These are phyloP conservation scores for Globisporangium spinosum DNA, from an alignment of 352 stramenopile genomes.

Conservation along the genomic window DNA sequence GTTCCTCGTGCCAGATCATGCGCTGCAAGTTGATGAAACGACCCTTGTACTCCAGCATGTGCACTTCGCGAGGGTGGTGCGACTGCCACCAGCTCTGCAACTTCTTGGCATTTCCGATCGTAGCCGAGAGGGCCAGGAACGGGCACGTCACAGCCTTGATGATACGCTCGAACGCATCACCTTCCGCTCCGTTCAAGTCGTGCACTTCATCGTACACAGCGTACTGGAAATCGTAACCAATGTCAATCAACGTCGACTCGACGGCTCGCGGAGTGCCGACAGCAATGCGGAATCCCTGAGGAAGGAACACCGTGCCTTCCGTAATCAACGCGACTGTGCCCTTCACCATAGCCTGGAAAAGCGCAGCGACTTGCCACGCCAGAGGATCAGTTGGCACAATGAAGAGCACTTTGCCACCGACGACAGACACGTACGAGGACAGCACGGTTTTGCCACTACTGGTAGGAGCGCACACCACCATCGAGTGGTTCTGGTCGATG, in stretches of 20 bases:
- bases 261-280: slow-evolving; percentile 95
- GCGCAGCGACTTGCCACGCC: slow-evolving; percentile 97
- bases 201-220: slow-evolving; percentile 98
- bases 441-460: slow-evolving; percentile 96
- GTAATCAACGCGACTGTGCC: slow-evolving; percentile 95
- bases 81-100: slow-evolving; percentile 94
- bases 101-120: slow-evolving; percentile 95
- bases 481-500: slow-evolving; percentile 94
- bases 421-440: slow-evolving; percentile 81
- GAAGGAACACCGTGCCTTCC: slow-evolving; percentile 84
- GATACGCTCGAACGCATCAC: slow-evolving; percentile 95
- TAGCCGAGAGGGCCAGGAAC: slow-evolving; percentile 97
- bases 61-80: slow-evolving; percentile 83
- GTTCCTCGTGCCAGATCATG: slow-evolving; percentile 90
- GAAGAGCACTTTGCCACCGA: slow-evolving; percentile 78
- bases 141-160: slow-evolving; percentile 94
- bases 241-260: slow-evolving; percentile 90
- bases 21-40: slow-evolving; percentile 98
- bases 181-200: slow-evolving; percentile 95
- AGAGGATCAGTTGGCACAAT: slow-evolving; percentile 96
- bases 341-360: slow-evolving; percentile 98
- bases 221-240: slow-evolving; percentile 95
- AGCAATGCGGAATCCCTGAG: slow-evolving; percentile 86
- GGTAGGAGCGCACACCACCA: slow-evolving; percentile 97
- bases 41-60: slow-evolving; percentile 94